phyloP scores from a whole-genome alignment of 352 stramenopile genomes.

The Blastocystis sp. region DNA sequence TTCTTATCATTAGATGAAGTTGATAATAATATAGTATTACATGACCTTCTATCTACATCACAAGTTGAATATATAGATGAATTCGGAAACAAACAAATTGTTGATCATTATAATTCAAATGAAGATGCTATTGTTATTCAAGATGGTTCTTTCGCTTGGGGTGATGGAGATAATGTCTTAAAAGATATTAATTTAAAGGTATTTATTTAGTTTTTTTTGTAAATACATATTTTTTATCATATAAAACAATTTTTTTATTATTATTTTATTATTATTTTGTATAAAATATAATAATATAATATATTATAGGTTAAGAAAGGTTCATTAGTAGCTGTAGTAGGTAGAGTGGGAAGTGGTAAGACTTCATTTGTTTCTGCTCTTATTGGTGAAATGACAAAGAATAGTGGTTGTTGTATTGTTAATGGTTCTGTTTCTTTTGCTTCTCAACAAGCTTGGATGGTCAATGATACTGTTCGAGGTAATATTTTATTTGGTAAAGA shows the following conservation, averaged over 20 bases:
- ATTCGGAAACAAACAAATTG: too few relatives aligned
- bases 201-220: too few relatives aligned
- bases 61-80: too few relatives aligned
- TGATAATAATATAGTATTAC: conserved; percentile 44
- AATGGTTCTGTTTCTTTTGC: conserved; percentile 56
- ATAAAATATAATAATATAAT: too few relatives aligned
- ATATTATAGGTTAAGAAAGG: conserved; percentile 25
- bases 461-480: conserved; percentile 67
- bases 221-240: too few relatives aligned
- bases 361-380: conserved; percentile 74
- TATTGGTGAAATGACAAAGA: conserved; percentile 67
- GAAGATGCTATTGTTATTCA: neutral
- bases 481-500: conserved; percentile 68
- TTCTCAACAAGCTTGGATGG: conserved; percentile 67
- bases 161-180: neutral
- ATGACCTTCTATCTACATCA: neutral
- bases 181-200: neutral
- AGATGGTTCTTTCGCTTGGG: neutral
- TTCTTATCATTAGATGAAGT: conserved; percentile 64
- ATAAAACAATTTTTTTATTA: too few relatives aligned
- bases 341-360: conserved; percentile 76
- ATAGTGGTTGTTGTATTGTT: conserved; percentile 41
- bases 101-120: too few relatives aligned
- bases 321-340: conserved; percentile 63
- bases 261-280: too few relatives aligned